Conservation (phyloP, 306 rosid genomes). For the Lathyrus aphaca region DNA sequence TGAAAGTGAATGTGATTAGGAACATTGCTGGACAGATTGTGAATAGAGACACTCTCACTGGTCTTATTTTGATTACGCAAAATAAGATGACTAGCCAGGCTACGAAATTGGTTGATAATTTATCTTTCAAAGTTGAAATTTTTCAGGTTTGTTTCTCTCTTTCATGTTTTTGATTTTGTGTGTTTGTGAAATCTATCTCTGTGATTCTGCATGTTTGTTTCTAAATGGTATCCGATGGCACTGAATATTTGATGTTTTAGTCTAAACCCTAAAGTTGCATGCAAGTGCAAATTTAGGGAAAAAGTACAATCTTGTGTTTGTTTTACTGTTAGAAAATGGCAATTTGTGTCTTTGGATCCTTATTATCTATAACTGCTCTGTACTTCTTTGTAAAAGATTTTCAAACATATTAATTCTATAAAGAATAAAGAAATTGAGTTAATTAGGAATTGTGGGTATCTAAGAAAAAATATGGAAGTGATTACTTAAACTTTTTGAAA, state of each 20-base stretch:
- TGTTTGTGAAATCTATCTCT: not conserved
- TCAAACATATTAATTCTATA: not conserved
- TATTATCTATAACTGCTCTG: not conserved
- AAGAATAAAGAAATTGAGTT: not conserved
- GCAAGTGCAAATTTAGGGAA: not conserved
- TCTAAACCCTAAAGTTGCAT: conserved; percentile 15
- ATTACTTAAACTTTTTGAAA: not conserved
- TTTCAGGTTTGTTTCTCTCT: conserved; percentile 72
- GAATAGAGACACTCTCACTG: conserved; percentile 65
- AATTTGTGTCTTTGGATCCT: not conserved
- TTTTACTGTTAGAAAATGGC: not conserved
- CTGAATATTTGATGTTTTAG: not conserved
- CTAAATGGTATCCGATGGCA: not conserved
- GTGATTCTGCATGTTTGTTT: conserved; percentile 18
- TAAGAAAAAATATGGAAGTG: not conserved
- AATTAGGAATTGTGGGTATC: not conserved
- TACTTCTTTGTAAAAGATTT: not conserved
- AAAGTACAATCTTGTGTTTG: not conserved
- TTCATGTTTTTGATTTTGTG: not conserved
- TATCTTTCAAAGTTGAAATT: conserved; percentile 74
- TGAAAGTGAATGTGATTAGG: conserved; percentile 66
- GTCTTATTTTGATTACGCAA: conserved; percentile 69
- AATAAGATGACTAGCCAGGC: conserved; percentile 76
- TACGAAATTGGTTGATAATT: conserved; percentile 58
- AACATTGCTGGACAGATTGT: conserved; percentile 60